These are phyloP conservation scores for Fusarium algeriense DNA, from an alignment of 2,329 filamentous ascomycete species.

Conservation along the genomic window DNA sequence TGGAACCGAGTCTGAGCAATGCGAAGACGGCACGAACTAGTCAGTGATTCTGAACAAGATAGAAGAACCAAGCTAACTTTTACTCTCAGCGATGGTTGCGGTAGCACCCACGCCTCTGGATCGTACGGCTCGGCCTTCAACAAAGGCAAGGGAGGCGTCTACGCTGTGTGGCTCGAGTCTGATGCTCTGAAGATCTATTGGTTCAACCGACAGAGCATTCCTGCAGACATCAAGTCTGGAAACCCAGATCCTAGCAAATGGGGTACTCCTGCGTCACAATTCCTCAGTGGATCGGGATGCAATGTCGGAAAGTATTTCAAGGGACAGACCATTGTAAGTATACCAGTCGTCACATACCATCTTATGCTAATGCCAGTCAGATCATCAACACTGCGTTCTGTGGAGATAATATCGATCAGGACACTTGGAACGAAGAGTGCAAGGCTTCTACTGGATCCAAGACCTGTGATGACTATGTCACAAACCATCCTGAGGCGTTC, in stretches of 20 bases:
- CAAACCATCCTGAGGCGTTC: conserved; percentile 65
- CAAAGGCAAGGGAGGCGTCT: conserved; percentile 70
- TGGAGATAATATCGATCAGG: conserved; percentile 62
- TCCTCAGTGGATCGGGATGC: conserved; percentile 72
- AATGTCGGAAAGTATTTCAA: conserved; percentile 75
- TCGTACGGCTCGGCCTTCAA: conserved; percentile 17
- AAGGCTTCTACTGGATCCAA: conserved; percentile 52
- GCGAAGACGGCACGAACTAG: conserved; percentile 35
- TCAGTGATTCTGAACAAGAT: neutral
- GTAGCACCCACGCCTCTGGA: conserved; percentile 4
- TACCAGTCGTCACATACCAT: accelerated
- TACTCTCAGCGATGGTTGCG: conserved; percentile 7
- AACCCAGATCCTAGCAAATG: conserved; percentile 72
- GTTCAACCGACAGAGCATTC: conserved; percentile 73
- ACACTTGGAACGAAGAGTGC: conserved; percentile 31
- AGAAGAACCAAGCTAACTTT: neutral
- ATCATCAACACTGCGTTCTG: conserved; percentile 81
- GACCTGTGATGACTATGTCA: conserved; percentile 78
- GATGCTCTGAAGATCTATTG: conserved; percentile 78
- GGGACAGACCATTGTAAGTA: conserved; percentile 15
- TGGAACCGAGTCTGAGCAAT: conserved; percentile 30
- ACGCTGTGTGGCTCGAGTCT: conserved; percentile 76
- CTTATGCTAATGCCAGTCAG: neutral
- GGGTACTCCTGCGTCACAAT: conserved; percentile 73
- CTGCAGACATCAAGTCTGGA: conserved; percentile 67